phyloP scores from a whole-genome alignment of 306 rosid species.

The Phaseolus lunatus region DNA sequence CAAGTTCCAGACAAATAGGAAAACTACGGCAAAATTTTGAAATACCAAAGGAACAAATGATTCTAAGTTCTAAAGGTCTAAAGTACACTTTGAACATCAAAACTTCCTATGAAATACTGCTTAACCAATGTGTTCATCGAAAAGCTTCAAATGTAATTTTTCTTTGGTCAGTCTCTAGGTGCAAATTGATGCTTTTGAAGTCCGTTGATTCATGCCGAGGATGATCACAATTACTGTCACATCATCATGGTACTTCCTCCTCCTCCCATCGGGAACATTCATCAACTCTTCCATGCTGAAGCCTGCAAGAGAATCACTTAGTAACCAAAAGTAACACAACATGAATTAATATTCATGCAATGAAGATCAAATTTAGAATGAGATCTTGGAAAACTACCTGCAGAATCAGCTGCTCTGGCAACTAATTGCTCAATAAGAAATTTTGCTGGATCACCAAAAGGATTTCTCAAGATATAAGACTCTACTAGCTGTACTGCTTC shows the following conservation, averaged over 20 bases:
- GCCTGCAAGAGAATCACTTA: slow-evolving; percentile 60
- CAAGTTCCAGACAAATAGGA: background rate
- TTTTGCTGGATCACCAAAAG: slow-evolving; percentile 92
- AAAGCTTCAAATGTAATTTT: slow-evolving; percentile 50
- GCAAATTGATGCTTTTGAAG: slow-evolving; percentile 86
- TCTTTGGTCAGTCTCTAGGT: slow-evolving; percentile 1
- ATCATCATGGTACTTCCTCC: slow-evolving; percentile 96
- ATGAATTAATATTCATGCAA: background rate
- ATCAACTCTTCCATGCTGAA: slow-evolving; percentile 91
- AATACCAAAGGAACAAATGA: slow-evolving; percentile 32
- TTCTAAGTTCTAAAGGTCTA: slow-evolving; percentile 34
- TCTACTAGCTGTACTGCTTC: slow-evolving; percentile 84
- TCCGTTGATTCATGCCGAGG: slow-evolving; percentile 88
- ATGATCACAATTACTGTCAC: slow-evolving; percentile 88
- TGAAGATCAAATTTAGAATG: slow-evolving; percentile 20
- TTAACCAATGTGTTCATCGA: slow-evolving; percentile 33
- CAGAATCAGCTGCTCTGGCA: slow-evolving; percentile 81
- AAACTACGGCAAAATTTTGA: slow-evolving; percentile 12
- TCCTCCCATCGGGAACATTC: slow-evolving; percentile 90
- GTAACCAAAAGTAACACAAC: background rate
- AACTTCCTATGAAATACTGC: slow-evolving; percentile 30
- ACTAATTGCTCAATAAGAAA: slow-evolving; percentile 84
- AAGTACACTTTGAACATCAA: slow-evolving; percentile 44
- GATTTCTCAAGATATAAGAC: slow-evolving; percentile 73
- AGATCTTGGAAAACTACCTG: slow-evolving; percentile 62